Evolutionary conservation across 2,329 filamentous ascomycete species (phyloP), one percentile per base, ranked within the genome.

Genomic region (Fusarium circinatum): DNA sequence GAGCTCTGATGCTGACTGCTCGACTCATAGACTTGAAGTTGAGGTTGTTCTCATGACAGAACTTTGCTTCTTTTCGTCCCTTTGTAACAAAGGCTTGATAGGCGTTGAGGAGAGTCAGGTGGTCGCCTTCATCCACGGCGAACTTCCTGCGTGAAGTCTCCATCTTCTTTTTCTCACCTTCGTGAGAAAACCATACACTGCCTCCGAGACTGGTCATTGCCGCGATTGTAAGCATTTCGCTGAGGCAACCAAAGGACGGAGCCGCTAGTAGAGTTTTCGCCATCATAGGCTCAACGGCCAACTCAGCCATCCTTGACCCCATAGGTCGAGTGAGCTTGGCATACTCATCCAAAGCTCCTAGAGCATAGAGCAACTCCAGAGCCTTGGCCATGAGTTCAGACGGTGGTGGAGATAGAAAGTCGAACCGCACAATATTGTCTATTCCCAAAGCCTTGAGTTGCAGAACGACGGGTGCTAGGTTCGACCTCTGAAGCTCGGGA

Each of bases 241-340:
- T 92, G 18, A 97, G 84, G 75, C 95, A 98, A 42, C 87, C 88
- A 82, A 98, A 97, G 0, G 88, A 86, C 9, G 90, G 85, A 0
- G 95, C 93, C 24, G 91, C 90, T 14, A 98, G 89, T 9, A 98
- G 86, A 1, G 93, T 94, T 83, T 96, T 97, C 12, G 93, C 94
- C 89, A 98, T 96, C 94, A 98, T 98, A 0, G 96, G 96, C 76
- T 98, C 94, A 13, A 98, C 90, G 0, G 95, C 93, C 48, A 99
- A 86, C 81, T 98, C 96, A 1, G 96, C 96, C 95, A 98, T 98
- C 48, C 94, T 89, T 68, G 90, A 87, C 2, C 96, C 96, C n/a
- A 98, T 85, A 0, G 96, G 95, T 75, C 90, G 92, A 5, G 96
- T 98, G 34, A 99, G 89, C 79, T 96, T 97, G 20, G 95, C 95